Evolutionary conservation across 495 filamentous ascomycete species (phyloP).

Genomic region (Opeltia flavorubescens): DNA sequence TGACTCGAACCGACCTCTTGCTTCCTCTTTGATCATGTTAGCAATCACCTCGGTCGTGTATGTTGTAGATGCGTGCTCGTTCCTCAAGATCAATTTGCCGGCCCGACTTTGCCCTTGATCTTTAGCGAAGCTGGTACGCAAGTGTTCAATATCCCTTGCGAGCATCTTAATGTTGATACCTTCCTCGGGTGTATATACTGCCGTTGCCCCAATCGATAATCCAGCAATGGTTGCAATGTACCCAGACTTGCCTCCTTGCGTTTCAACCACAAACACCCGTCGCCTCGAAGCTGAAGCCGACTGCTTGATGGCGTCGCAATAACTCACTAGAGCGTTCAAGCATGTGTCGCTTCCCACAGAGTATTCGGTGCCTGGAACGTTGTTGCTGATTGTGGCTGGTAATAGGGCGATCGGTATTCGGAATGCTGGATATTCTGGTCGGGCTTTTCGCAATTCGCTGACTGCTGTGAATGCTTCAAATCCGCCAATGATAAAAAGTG

Average conservation of each 20-base stretch:
- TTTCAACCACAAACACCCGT: conserved; percentile 94
- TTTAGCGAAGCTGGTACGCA: conserved; percentile 69
- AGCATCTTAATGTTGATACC: conserved; percentile 92
- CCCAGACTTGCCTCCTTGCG: conserved; percentile 86
- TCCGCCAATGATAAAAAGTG: conserved; percentile 82
- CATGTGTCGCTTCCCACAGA: conserved; percentile 95
- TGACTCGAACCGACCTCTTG: conserved; percentile 84
- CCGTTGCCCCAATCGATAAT: conserved; percentile 77
- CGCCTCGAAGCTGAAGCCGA: conserved; percentile 85
- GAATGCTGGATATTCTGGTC: conserved; percentile 64
- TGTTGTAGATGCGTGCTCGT: conserved; percentile 78
- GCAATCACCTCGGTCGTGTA: conserved; percentile 90
- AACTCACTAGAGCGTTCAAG: conserved; percentile 86
- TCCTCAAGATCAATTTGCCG: conserved; percentile 86
- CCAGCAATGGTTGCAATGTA: conserved; percentile 89
- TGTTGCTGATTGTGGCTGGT: conserved; percentile 97
- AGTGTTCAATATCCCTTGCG: conserved; percentile 74
- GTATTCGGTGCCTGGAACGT: conserved; percentile 96
- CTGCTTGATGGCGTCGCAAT: conserved; percentile 95
- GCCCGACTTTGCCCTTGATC: conserved; percentile 85
- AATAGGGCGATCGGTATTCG: conserved; percentile 87
- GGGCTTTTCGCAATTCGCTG: conserved; percentile 67
- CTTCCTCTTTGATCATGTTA: conserved; percentile 89
- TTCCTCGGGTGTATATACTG: conserved; percentile 95
- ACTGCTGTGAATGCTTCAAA: conserved; percentile 96